Evolutionary conservation across 176 grass and related monocot genomes (phyloP).

Genomic region (Oropetium thomaeum): DNA sequence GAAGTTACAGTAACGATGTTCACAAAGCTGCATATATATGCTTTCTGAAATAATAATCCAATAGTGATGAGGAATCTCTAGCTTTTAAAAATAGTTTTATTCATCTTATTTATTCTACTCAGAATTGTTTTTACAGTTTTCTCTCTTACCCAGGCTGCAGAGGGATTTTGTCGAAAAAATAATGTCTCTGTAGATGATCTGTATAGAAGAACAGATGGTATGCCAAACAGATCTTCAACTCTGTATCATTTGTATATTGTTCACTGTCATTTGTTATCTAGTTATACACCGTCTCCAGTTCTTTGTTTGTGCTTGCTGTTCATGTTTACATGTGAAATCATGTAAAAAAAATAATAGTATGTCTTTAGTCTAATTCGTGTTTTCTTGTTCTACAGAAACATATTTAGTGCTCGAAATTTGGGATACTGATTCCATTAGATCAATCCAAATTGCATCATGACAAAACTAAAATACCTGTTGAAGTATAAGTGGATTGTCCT

Average conservation of each 20-base stretch:
- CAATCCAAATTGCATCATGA: background rate
- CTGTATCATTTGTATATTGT: background rate
- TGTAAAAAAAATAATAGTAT: background rate
- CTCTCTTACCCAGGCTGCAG: slow-evolving; percentile 65
- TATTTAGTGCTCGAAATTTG: background rate
- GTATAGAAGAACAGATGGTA: slow-evolving; percentile 77
- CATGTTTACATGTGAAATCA: background rate
- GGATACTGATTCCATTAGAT: background rate
- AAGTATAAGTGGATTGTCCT: too few species aligned
- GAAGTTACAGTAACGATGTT: background rate
- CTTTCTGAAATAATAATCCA: slow-evolving; percentile 21
- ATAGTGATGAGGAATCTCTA: slow-evolving; percentile 26
- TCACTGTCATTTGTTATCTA: background rate
- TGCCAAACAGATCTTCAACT: background rate
- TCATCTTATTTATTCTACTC: slow-evolving; percentile 27
- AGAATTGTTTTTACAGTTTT: slow-evolving; percentile 49
- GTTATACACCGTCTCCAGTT: background rate
- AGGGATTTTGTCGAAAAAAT: slow-evolving; percentile 93
- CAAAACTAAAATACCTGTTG: background rate
- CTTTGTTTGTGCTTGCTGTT: slow-evolving; percentile 7
- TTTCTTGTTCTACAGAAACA: slow-evolving; percentile 21
- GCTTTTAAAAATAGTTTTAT: slow-evolving; percentile 26
- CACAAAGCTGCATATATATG: background rate
- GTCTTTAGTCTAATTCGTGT: slow-evolving; percentile 3
- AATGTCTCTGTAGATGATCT: slow-evolving; percentile 47